Evolutionary conservation across 306 rosid species (phyloP).

Genomic region (Fagus crenata): DNA sequence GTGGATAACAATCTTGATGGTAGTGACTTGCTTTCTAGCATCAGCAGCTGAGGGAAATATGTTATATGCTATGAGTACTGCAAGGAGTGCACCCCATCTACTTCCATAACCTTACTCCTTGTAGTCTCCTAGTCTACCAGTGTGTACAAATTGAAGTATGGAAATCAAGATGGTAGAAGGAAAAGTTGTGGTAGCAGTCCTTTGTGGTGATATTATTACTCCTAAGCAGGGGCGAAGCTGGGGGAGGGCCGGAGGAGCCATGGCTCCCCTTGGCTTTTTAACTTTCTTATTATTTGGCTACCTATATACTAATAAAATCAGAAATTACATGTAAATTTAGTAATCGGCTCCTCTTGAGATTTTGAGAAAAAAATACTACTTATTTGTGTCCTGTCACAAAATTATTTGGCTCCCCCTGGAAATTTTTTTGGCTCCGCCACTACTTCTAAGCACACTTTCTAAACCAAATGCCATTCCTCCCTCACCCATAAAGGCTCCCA

Average conservation of each 20-base stretch:
- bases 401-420: too few species aligned
- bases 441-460: not conserved
- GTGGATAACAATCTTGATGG: conserved; percentile 36
- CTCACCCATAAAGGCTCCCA: not conserved
- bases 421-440: too few species aligned
- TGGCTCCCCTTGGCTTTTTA: too few species aligned
- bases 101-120: not conserved
- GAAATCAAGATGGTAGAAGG: not conserved
- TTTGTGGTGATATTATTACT: not conserved
- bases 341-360: too few species aligned
- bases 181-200: conserved; percentile 9
- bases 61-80: not conserved
- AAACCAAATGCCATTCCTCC: not conserved
- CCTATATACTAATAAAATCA: too few species aligned
- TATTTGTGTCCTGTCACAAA: too few species aligned
- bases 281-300: too few species aligned
- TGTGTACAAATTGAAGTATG: not conserved
- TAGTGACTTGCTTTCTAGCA: conserved; percentile 61
- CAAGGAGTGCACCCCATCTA: too few species aligned
- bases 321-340: too few species aligned
- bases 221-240: not conserved
- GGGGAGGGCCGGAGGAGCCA: too few species aligned
- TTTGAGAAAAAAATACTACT: too few species aligned
- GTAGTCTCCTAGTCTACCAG: not conserved
- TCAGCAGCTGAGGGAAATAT: conserved; percentile 40